Conservation (phyloP, 176 grass and related monocot genomes). For the Oryza longistaminata region DNA sequence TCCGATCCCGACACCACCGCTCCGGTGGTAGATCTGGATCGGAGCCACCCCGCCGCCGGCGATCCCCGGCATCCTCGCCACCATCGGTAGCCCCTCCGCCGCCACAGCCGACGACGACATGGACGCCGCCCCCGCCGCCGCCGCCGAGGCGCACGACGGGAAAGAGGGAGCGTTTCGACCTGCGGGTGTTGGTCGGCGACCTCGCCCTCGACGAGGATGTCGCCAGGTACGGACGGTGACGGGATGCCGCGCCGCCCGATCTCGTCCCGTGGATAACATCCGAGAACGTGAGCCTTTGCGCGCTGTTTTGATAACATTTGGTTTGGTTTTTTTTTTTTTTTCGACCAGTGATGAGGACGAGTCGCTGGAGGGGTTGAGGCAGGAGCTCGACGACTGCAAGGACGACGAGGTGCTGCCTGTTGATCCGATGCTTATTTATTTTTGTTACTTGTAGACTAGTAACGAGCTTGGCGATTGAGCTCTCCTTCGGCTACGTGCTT, state of each 20-base stretch:
- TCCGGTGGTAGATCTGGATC: neutral
- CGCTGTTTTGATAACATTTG: neutral
- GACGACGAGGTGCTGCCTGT: slow-evolving; percentile 58
- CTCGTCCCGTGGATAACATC: neutral
- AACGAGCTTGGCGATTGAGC: neutral
- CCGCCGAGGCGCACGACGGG: slow-evolving; percentile 31
- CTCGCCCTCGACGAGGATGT: slow-evolving; percentile 77
- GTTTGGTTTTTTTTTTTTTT: slow-evolving; percentile 11
- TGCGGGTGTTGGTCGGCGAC: slow-evolving; percentile 88
- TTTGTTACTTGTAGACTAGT: neutral
- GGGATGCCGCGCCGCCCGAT: neutral
- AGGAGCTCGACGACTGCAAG: slow-evolving; percentile 94
- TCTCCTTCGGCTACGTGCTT: neutral
- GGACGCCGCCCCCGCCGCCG: slow-evolving; percentile 40
- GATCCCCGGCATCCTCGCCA: neutral
- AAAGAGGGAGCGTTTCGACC: slow-evolving; percentile 71
- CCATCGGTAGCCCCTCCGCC: neutral
- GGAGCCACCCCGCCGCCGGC: neutral
- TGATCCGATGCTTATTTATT: neutral
- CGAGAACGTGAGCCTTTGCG: neutral
- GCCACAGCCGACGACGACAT: slow-evolving; percentile 1
- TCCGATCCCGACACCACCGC: neutral
- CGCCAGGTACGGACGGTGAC: slow-evolving; percentile 38
- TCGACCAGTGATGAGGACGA: slow-evolving; percentile 63
- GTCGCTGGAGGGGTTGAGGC: slow-evolving; percentile 75